These are phyloP conservation scores for Escallonia rubra DNA, from an alignment of 129 eudicot genomes.

Conservation along the genomic window DNA sequence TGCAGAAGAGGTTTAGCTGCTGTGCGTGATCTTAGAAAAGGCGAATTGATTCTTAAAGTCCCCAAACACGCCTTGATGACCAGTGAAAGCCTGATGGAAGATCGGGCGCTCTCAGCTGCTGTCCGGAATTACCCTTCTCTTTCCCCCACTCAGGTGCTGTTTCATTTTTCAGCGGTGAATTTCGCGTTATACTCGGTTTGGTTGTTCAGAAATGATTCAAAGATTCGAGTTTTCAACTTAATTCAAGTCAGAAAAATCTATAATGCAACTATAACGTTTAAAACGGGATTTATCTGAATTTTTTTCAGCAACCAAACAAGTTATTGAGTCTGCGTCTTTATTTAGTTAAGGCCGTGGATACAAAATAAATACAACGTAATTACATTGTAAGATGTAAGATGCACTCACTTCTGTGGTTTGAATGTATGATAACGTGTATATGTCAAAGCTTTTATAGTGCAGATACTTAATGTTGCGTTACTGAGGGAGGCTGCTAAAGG, in stretches of 20 bases:
- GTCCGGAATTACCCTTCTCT: constrained; percentile 29
- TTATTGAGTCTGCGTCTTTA: background rate
- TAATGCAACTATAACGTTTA: background rate
- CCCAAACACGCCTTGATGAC: constrained; percentile 73
- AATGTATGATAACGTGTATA: background rate
- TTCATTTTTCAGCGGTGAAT: background rate
- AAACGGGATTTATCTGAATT: background rate
- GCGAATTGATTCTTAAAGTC: constrained; percentile 71
- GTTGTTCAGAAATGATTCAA: background rate
- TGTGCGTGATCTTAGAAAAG: constrained; percentile 60
- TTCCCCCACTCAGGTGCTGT: constrained; percentile 66
- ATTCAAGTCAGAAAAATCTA: background rate
- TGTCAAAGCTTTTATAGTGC: constrained; percentile 14
- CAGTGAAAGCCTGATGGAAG: constrained; percentile 49
- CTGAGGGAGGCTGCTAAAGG: constrained; percentile 65
- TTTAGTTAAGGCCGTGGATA: background rate
- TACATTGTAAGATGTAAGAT: background rate
- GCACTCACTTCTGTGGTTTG: background rate
- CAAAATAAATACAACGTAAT: background rate
- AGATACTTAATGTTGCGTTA: constrained; percentile 62
- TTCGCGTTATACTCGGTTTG: background rate
- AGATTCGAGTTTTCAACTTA: no score
- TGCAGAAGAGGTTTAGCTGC: constrained; percentile 95
- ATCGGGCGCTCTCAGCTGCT: constrained; percentile 34
- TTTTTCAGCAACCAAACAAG: background rate